Evolutionary conservation across 345 rosid species (phyloP), one percentile per base, ranked within the genome.

Genomic region (Euphorbia peplus): DNA sequence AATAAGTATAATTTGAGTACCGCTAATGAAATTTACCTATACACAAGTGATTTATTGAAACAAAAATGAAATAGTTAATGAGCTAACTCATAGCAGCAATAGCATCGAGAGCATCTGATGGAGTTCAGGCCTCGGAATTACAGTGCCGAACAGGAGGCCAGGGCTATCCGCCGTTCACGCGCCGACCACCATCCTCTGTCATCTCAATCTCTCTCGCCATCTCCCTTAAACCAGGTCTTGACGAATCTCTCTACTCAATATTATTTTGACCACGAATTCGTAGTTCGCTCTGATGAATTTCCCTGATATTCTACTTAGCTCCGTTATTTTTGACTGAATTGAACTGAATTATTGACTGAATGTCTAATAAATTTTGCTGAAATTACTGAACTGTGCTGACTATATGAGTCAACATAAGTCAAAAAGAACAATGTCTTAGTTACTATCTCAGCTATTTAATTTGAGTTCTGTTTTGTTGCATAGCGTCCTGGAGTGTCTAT

Each of bases 91-190:
- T 6, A 44, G 46, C 25, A 35, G 62, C 19, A 57, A 28, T 5
- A n/a, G n/a, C n/a, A n/a, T n/a, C n/a, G n/a, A n/a, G 30, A 18
- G 8, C 12, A 10, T 24, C 72, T 68, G 55, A 82, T 92, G 85
- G 91, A 88, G 81, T 90, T 88, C 85, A 79, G 92, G 64, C 78
- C 76, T 71, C 88, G 96, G 58, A 79, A 87, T 70, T 93, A 86
- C 76, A 69, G 32, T 24, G 79, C 78, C 50, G 83, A 85, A 44
- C 63, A 62, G 8, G 73, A 86, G 53, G 74, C 79, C 63, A 81
- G 73, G 68, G 71, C 78, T 71, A 87, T 93, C 25, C 85, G 76
- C 65, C 96, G 90, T 7, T 63, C 85, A 70, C 73, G 66, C 66
- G 79, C 81, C 64, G 77, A 67, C 9, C 58, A 60, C 26, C 91